Evolutionary conservation across 257 asterid species (phyloP).

Genomic region (Solanum lignicaule): DNA sequence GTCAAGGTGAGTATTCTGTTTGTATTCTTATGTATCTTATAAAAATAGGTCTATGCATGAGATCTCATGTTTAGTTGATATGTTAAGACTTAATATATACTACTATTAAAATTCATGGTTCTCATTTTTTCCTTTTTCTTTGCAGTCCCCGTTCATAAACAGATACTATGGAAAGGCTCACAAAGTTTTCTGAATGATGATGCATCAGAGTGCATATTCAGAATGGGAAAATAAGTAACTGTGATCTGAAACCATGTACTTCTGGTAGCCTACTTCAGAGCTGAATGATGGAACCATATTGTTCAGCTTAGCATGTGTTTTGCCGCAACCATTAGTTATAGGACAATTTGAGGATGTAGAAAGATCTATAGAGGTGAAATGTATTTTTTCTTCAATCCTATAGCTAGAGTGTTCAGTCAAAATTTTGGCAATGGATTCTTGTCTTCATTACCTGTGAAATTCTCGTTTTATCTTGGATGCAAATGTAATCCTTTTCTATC

Average conservation of each 20-base stretch:
- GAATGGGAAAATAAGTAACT: neutral
- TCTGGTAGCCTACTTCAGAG: neutral
- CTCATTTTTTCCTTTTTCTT: neutral
- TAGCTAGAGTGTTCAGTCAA: neutral
- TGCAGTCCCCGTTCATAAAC: constrained; percentile 79
- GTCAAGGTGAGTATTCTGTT: constrained; percentile 51
- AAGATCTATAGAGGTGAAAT: neutral
- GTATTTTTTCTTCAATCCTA: neutral
- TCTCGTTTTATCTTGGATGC: neutral
- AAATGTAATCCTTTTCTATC: neutral
- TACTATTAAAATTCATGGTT: neutral
- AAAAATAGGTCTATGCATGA: neutral
- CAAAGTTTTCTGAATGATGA: constrained; percentile 27
- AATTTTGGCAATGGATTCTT: neutral
- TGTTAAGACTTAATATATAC: neutral
- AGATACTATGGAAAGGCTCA: constrained; percentile 91
- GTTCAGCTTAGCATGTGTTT: neutral
- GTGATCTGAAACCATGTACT: neutral
- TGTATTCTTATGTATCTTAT: neutral
- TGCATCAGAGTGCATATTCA: neutral
- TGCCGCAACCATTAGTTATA: neutral
- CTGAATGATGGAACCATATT: neutral
- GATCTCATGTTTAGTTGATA: neutral
- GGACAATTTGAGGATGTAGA: neutral
- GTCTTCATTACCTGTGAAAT: neutral